Evolutionary conservation across 2,329 filamentous ascomycete genomes (phyloP), one percentile per base, ranked within the genome.

Genomic region (Pseudogymnoascus sp.): DNA sequence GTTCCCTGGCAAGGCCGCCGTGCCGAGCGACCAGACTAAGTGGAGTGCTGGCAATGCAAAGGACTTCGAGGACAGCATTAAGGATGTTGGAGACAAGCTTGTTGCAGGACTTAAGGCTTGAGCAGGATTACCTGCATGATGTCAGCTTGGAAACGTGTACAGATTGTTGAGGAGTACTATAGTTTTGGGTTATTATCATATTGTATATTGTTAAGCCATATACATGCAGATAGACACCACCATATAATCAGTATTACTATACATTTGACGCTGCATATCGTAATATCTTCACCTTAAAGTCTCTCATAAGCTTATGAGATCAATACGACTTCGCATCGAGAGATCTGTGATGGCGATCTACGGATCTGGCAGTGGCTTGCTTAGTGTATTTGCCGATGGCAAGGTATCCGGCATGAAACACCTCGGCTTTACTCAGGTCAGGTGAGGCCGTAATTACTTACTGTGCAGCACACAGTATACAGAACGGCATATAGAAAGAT

Each of bases 71-170:
- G 39, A 58, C 13, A 59, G 41, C 31, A 31, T 61, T 27, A 59
- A n/a, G 44, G 25, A 13, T 5, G 21, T 59, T 31, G 60, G 60
- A 15, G 60, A 61, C 39, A 29, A 33, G 39, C 44, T 61, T 33
- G 44, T 61, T 36, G 60, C 27, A 2, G 31, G 60, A 12, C 41
- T 61, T 29, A 59, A 61, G 25, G 33, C 55, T 39, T 59, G 13
- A n/a, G 13, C 5, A 12, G 55, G 29, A 35, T 12, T 35, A 29
- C 12, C 31, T 36, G 55, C 9, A 29, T 51, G 13, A 31, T 51
- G 25, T 51, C 25, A 51, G 42, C 13, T 51, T 51, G 13, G 25
- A 15, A 31, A 15, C 3, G 42, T 29, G 5, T n/a, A 15, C 3
- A n/a, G 21, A 15, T 31, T 51, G 25, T 31, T 12, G 27, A n/a